Conservation (phyloP, 495 filamentous ascomycete genomes). For the Annulohypoxylon stygium region DNA sequence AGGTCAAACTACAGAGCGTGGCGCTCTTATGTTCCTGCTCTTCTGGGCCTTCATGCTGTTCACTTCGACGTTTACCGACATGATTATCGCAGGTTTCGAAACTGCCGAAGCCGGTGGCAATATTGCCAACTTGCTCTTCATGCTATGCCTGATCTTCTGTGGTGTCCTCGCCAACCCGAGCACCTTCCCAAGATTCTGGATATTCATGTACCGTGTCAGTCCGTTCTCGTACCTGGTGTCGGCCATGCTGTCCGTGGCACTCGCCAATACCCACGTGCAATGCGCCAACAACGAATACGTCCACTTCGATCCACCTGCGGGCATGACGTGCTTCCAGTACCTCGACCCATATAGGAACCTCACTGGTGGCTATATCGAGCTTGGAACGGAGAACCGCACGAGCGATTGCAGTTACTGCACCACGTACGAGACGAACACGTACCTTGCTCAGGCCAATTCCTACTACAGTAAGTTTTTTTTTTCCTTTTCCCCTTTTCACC, state of each 20-base stretch:
- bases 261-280: slow-evolving; percentile 69
- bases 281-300: slow-evolving; percentile 74
- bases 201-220: slow-evolving; percentile 85
- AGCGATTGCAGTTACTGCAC: slow-evolving; percentile 72
- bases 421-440: slow-evolving; percentile 71
- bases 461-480: slow-evolving; percentile 56
- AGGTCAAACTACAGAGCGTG: slow-evolving; percentile 68
- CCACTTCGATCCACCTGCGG: slow-evolving; percentile 64
- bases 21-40: slow-evolving; percentile 75
- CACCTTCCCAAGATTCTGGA: slow-evolving; percentile 80
- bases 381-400: slow-evolving; percentile 59
- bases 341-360: slow-evolving; percentile 53
- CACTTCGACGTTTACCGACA: slow-evolving; percentile 75
- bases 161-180: slow-evolving; percentile 77
- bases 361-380: slow-evolving; percentile 66
- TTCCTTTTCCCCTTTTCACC: neutral
- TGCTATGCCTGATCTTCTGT: slow-evolving; percentile 76
- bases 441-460: slow-evolving; percentile 64
- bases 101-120: slow-evolving; percentile 74
- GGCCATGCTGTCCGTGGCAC: slow-evolving; percentile 70
- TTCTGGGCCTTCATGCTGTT: slow-evolving; percentile 76
- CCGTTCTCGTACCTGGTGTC: slow-evolving; percentile 80
- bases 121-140: slow-evolving; percentile 75
- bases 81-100: slow-evolving; percentile 77
- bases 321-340: slow-evolving; percentile 70